These are phyloP conservation scores for Durio zibethinus DNA, from an alignment of 345 rosid species.

Conservation along the genomic window DNA sequence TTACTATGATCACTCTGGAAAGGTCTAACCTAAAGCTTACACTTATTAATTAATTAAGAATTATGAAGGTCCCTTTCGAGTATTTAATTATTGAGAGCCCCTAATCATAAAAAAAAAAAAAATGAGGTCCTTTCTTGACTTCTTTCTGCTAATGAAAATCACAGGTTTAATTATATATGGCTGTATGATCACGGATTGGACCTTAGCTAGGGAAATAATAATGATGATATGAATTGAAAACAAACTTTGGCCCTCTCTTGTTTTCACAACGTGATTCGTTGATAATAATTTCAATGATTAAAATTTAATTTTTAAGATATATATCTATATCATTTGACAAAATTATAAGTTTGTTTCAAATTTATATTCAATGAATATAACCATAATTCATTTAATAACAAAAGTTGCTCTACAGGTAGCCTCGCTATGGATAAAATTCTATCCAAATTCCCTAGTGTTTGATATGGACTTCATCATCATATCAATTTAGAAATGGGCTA, in stretches of 20 bases:
- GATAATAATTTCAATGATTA: too few relatives aligned
- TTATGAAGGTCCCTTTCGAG: background rate
- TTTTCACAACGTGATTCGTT: too few relatives aligned
- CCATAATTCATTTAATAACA: too few relatives aligned
- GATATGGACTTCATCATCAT: background rate
- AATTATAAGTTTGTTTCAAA: background rate
- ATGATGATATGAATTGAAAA: background rate
- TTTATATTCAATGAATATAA: too few relatives aligned
- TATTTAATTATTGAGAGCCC: background rate
- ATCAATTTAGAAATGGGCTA: background rate
- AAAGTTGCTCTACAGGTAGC: background rate
- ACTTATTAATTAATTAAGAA: background rate
- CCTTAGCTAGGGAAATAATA: background rate
- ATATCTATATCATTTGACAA: background rate
- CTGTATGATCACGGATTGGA: too few relatives aligned
- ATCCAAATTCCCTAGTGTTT: background rate
- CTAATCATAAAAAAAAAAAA: background rate
- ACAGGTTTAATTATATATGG: background rate
- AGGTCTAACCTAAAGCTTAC: background rate
- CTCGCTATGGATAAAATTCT: background rate
- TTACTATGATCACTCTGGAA: background rate
- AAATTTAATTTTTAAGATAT: too few relatives aligned
- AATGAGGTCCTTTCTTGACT: background rate
- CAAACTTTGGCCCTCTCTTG: background rate
- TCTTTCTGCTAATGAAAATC: background rate